These are phyloP conservation scores for Candida sojae DNA, from an alignment of 1,139 yeast genomes.

Conservation along the genomic window DNA sequence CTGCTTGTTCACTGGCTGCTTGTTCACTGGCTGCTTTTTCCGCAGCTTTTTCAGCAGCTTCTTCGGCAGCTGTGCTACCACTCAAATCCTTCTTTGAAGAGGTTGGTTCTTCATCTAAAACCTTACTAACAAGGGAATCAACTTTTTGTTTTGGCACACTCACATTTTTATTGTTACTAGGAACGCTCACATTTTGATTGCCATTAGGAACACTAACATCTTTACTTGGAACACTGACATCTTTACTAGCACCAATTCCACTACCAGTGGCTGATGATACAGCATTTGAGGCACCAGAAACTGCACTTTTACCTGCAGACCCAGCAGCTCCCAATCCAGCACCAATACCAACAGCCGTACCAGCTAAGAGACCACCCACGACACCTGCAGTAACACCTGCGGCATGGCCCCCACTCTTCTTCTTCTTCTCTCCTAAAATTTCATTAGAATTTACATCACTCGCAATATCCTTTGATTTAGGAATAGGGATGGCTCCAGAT, in stretches of 20 bases:
- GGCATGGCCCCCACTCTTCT: conserved; percentile 8
- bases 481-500: conserved; percentile 10
- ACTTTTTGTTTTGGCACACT: no score
- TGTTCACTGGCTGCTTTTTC: background rate
- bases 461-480: conserved; percentile 6
- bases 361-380: conserved; percentile 11
- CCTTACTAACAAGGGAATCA: no score
- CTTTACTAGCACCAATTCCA: conserved; percentile 6
- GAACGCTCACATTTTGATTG: background rate
- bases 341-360: conserved; percentile 13
- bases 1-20: conserved; percentile 4
- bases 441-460: conserved; percentile 1
- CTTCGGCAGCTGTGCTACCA: no score
- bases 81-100: no score
- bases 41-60: no score
- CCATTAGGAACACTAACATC: conserved; percentile 3
- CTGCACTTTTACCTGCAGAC: conserved; percentile 5
- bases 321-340: conserved; percentile 12
- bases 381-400: conserved; percentile 15
- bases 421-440: conserved; percentile 2
- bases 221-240: background rate
- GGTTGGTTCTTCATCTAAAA: no score
- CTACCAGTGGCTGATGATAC: conserved; percentile 12
- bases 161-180: background rate
- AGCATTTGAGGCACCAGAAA: conserved; percentile 1